Conservation (phyloP, 495 filamentous ascomycete species). For the Penicillium steckii region DNA sequence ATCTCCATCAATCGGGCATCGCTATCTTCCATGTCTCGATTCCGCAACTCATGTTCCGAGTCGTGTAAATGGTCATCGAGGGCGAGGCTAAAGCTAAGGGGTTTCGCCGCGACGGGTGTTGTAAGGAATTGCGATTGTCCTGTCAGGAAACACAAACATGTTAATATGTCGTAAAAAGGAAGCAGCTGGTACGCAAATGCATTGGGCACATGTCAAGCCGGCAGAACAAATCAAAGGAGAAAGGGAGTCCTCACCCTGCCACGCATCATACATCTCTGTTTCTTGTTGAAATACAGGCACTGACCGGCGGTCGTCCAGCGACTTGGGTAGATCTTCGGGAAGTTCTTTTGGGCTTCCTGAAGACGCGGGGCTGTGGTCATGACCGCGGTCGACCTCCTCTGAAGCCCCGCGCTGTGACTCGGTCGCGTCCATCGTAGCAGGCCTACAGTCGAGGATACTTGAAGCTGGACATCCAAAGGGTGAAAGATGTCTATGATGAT, state of each 20-base stretch:
- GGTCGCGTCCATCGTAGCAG: conserved; percentile 39
- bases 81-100: conserved; percentile 79
- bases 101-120: conserved; percentile 77
- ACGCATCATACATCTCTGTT: conserved; percentile 97
- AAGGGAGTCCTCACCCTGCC: conserved; percentile 71
- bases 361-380: conserved; percentile 20
- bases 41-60: conserved; percentile 38
- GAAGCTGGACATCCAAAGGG: conserved; percentile 21
- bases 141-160: conserved; percentile 30
- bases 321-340: conserved; percentile 84
- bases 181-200: conserved; percentile 1
- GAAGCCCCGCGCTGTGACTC: conserved; percentile 38
- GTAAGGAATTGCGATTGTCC: conserved; percentile 95
- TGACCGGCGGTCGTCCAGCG: conserved; percentile 81
- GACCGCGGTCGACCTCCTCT: conserved; percentile 29
- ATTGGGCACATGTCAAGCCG: background rate
- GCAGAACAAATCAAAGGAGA: background rate
- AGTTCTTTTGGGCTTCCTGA: conserved; percentile 48
- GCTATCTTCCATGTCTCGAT: conserved; percentile 64
- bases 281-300: conserved; percentile 60
- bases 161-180: background rate
- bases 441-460: conserved; percentile 15
- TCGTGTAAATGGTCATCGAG: conserved; percentile 65
- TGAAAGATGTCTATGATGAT: background rate
- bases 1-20: conserved; percentile 91